Base-by-base conservation (phyloP, 1,284 basidiomycete species). In the Puccinia horiana region DNA sequence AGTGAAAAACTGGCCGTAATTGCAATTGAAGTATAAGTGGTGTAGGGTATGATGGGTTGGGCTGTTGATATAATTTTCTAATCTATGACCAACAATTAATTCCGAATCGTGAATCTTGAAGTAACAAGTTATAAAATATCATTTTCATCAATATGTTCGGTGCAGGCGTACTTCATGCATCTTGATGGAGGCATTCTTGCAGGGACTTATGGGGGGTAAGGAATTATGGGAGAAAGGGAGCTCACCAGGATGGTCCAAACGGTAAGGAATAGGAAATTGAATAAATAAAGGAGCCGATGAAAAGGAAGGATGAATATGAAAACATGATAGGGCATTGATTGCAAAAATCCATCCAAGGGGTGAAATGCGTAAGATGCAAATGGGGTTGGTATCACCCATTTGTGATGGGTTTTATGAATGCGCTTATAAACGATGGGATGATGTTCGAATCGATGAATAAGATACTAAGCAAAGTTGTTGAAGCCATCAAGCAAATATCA, bases 321-420 rank as follows among this genome's bases (percentile, higher is more conserved):
- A 84, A 96, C 85, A 88, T 99, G 96, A 87, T 99, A 98, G 1
- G 96, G 96, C 6, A 98, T 87, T 14, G 94, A 96, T 88, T 99
- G 97, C 29, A 92, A 87, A 87, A 94, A 99, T 1, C 96, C 96
- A 87, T 99, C 96, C 29, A 98, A 87, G 0, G 95, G 94, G 88
- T 99, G 95, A 92, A 99, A 99, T 0, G 96, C 96, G 86, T 98
- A 93, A 49, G 95, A 96, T 35, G 97, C 94, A 85, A 94, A 99
- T 0, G 96, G 96, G 0, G 96, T 98, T 8, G 96, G 96, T 82
- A 99, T 94, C 85, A 98, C 90, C 97, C 97, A 99, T 88, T 94
- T 97, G 90, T 99, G 96, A 88, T 99, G 96, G 0, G 96, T 94
- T 88, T 86, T 86, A 88, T 97, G 96, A 75, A 98, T 85, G 85